Conservation (phyloP, 192 early-diverging fungal species). For the Backusella sp. region DNA sequence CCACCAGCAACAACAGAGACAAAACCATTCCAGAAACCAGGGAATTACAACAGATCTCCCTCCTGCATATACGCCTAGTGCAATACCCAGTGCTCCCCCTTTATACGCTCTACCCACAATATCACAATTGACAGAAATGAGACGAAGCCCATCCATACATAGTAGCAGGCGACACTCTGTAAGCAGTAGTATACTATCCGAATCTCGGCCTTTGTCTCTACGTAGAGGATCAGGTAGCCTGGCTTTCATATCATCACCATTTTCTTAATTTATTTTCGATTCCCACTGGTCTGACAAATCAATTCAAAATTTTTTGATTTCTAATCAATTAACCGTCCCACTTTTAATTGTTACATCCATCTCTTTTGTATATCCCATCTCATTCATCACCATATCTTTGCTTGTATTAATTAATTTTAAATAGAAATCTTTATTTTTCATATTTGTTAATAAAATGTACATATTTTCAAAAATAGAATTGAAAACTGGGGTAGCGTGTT, state of each 20-base stretch:
- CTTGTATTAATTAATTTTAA: background rate
- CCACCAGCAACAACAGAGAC: background rate
- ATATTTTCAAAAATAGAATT: background rate
- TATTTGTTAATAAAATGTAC: background rate
- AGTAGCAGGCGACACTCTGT: slow-evolving; percentile 3
- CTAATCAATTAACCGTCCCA: background rate
- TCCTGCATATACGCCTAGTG: background rate
- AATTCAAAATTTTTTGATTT: background rate
- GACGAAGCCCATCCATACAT: background rate
- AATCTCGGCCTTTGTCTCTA: background rate
- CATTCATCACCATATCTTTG: background rate
- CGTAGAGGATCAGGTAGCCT: slow-evolving; percentile 2
- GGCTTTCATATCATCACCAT: background rate
- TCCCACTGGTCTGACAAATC: background rate
- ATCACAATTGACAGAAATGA: background rate
- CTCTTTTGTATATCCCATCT: background rate
- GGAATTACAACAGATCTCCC: background rate
- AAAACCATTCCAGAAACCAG: background rate
- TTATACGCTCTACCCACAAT: background rate
- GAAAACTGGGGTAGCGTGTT: no score
- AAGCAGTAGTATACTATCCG: background rate
- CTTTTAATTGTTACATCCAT: background rate
- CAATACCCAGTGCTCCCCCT: background rate
- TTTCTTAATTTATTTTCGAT: slow-evolving; percentile 1
- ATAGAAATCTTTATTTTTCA: background rate